These are phyloP conservation scores for Melastoma malabathricum DNA, from an alignment of 345 rosid genomes.

Conservation along the genomic window DNA sequence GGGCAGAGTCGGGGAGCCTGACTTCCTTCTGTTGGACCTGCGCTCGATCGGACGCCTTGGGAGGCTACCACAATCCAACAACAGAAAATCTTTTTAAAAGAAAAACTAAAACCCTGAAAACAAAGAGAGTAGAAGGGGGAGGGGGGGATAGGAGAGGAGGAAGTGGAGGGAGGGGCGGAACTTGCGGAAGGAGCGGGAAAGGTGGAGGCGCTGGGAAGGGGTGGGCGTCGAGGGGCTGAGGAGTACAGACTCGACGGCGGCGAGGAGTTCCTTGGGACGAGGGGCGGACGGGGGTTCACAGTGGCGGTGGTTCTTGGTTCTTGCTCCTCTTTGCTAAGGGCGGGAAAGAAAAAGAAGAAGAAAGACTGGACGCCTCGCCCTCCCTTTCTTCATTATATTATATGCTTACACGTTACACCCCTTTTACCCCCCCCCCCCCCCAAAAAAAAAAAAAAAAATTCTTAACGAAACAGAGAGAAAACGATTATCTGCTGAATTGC, in stretches of 20 bases:
- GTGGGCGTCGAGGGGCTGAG: conserved; percentile 6
- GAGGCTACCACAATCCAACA: conserved; percentile 36
- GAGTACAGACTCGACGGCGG: conserved; percentile 3
- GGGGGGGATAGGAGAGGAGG: conserved; percentile 48
- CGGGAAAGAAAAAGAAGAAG: too few relatives aligned
- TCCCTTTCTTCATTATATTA: too few relatives aligned
- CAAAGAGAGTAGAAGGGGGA: neutral
- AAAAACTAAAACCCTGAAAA: neutral
- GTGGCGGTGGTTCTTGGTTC: too few relatives aligned
- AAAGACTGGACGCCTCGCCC: too few relatives aligned
- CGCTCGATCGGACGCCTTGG: conserved; percentile 58
- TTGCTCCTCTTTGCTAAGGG: too few relatives aligned
- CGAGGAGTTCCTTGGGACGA: conserved; percentile 1
- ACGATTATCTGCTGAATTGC: too few relatives aligned
- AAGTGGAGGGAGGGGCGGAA: conserved; percentile 49
- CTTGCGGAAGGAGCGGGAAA: conserved; percentile 10
- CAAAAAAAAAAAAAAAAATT: too few relatives aligned
- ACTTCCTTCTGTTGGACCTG: conserved; percentile 76
- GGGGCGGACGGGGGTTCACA: neutral
- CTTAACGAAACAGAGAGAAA: too few relatives aligned
- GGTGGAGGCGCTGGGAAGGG: conserved; percentile 4
- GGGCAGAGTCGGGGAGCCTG: conserved; percentile 74
- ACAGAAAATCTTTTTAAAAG: neutral
- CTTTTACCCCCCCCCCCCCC: too few relatives aligned
- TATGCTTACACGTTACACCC: too few relatives aligned